These are phyloP conservation scores for Gynandropsis gynandra DNA, from an alignment of 345 rosid species.

Conservation along the genomic window DNA sequence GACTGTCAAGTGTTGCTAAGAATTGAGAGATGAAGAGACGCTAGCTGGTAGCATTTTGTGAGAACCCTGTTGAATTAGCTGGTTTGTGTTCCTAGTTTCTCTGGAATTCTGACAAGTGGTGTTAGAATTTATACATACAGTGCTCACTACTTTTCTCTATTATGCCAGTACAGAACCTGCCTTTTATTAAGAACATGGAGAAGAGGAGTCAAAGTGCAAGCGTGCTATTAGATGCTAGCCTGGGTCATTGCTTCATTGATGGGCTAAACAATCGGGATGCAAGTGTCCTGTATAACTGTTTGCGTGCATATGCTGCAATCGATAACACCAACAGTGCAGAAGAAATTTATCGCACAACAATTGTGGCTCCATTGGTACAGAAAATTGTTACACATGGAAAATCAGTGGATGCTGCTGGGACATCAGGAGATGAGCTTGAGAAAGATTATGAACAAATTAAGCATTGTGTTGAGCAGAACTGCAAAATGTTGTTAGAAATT, in stretches of 20 bases:
- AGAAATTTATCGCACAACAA: slow-evolving; percentile 69
- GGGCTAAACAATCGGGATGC: slow-evolving; percentile 82
- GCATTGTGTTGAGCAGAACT: slow-evolving; percentile 54
- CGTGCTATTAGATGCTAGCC: slow-evolving; percentile 77
- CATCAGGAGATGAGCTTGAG: slow-evolving; percentile 68
- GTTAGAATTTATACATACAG: slow-evolving; percentile 18
- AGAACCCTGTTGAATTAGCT: not conserved
- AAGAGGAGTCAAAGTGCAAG: slow-evolving; percentile 92
- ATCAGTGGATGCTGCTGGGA: slow-evolving; percentile 36
- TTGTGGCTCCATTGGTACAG: slow-evolving; percentile 68
- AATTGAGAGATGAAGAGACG: not conserved
- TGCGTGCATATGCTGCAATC: slow-evolving; percentile 92
- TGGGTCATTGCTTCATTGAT: slow-evolving; percentile 90
- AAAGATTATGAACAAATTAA: slow-evolving; percentile 71
- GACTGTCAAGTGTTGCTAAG: not conserved
- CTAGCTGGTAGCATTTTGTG: slow-evolving; percentile 3
- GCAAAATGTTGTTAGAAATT: slow-evolving; percentile 78
- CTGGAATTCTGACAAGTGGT: too few species aligned
- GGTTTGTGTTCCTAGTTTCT: too few species aligned
- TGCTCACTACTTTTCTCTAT: slow-evolving; percentile 48
- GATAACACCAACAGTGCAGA: slow-evolving; percentile 76
- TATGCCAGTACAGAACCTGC: slow-evolving; percentile 97
- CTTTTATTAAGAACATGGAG: slow-evolving; percentile 95
- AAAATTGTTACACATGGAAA: slow-evolving; percentile 56
- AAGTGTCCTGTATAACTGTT: slow-evolving; percentile 87